Percentiles rank a stretch among this genome's conserved stretches.
phyloP scores from a whole-genome alignment of 192 early-diverging fungal genomes.

The Umbelopsis isabellina region DNA sequence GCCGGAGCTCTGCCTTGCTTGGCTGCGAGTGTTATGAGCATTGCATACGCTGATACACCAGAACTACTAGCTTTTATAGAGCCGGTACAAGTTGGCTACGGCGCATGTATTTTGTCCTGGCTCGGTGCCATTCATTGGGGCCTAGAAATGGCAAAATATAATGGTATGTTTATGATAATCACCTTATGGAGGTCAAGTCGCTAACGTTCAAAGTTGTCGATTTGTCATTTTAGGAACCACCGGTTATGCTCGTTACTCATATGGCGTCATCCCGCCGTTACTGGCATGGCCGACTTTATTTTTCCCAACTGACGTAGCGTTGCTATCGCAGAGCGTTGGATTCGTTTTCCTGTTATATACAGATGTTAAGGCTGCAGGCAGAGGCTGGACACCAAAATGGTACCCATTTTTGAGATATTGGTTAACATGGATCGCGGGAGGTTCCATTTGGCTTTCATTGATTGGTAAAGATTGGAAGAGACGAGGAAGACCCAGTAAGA shows the following conservation, averaged over 20 bases:
- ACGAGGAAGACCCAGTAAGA: conserved; percentile 9
- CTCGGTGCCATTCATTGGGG: conserved; percentile 38
- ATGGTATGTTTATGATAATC: conserved; percentile 3
- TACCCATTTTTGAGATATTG: conserved; percentile 13
- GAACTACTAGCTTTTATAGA: conserved; percentile 18
- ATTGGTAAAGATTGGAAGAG: conserved; percentile 18
- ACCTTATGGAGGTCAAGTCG: not conserved
- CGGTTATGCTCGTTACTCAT: conserved; percentile 5
- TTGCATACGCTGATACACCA: conserved; percentile 13
- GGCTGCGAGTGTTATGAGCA: conserved; percentile 4
- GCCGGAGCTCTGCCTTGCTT: conserved; percentile 11
- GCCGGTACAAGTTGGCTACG: conserved; percentile 30
- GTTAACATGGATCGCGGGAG: conserved; percentile 15
- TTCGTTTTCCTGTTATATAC: not conserved
- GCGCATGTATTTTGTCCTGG: conserved; percentile 28
- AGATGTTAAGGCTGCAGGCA: conserved; percentile 14
- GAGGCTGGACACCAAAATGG: conserved; percentile 18
- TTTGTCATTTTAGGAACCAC: conserved; percentile 22
- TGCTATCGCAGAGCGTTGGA: conserved; percentile 1
- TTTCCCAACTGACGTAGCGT: conserved; percentile 3
- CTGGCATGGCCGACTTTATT: conserved; percentile 13
- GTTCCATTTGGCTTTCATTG: conserved; percentile 7
- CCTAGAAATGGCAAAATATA: conserved; percentile 32
- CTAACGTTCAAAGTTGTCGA: not conserved
- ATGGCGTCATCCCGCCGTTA: conserved; percentile 20